Evolutionary conservation across 2,329 filamentous ascomycete genomes (phyloP), one percentile per base, ranked within the genome.

Genomic region (Pyrenophora seminiperda): DNA sequence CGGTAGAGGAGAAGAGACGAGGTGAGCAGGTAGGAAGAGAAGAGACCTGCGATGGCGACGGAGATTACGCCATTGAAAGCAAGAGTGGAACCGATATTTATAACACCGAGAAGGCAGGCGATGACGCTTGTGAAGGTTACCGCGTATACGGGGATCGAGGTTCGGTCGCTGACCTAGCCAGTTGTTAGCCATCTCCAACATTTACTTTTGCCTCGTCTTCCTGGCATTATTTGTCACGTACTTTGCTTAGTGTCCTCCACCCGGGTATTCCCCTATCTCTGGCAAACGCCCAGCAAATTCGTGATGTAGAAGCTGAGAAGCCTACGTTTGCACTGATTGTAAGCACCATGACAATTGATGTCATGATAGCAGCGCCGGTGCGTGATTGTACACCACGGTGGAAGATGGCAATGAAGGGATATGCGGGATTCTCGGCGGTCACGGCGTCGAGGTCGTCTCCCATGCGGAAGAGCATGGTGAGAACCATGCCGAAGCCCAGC

Each of bases 401-500:
- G 38, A 83, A 80, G 22, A 81, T 58, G 3, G 81, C 79, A 1
- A 82, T 78, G 40, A 65, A 68, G 0, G 66, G 66, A n/a, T 66
- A 70, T 75, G 60, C 81, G 76, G 4, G 81, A 76, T 58, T 62
- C 49, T 49, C 62, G 14, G 46, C 48, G 3, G 70, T 43, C 0
- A 67, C 67, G 0, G 55, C 58, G 4, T 73, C 63, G 10, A 74
- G 62, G 30, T 73, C 63, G 30, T 73, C 63, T 0, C 70, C 68
- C 20, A 73, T 54, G 22, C 68, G 65, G 47, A 73, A 73, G 22
- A 71, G 60, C 7, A 59, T 33, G 6, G 53, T 41, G 17, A 62
- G 20, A 1, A 58, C 41, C 62, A 73, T 73, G 18, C 63, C 61
- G 14, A 75, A 61, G n/a, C 73, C 73, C 5, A 74, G 61, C 10